phyloP scores from a whole-genome alignment of 2,329 filamentous ascomycete species.

The Verticillium nubilum region DNA sequence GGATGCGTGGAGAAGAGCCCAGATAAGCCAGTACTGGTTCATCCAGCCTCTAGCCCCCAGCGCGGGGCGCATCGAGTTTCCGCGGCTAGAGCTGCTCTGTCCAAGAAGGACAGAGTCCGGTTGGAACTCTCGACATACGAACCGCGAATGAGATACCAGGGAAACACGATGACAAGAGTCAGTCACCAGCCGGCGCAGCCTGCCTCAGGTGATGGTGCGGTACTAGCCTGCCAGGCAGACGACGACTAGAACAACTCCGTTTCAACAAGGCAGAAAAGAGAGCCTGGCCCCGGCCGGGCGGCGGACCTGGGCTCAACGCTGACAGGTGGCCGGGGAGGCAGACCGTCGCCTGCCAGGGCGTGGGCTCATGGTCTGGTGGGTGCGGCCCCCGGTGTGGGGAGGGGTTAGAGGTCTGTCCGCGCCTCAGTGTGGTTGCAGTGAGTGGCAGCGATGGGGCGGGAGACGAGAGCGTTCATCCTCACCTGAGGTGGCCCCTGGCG shows the following conservation, averaged over 20 bases:
- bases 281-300: neutral
- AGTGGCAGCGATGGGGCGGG: neutral
- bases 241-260: neutral
- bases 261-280: neutral
- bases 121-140: neutral
- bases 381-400: constrained; percentile 5
- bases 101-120: neutral
- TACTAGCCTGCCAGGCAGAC: neutral
- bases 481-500: constrained; percentile 1
- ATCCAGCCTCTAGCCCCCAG: neutral
- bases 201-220: neutral
- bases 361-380: neutral
- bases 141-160: neutral
- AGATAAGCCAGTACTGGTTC: neutral
- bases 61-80: neutral
- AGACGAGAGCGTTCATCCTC: neutral
- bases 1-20: neutral
- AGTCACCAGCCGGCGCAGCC: neutral
- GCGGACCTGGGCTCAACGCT: neutral
- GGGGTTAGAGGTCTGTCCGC: constrained; percentile 3
- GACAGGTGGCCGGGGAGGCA: neutral
- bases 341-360: neutral
- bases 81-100: neutral
- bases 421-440: constrained; percentile 2
- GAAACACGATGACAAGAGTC: neutral